Conservation (phyloP, 805 yeast genomes). For the Candida pseudoglaebosa region DNA sequence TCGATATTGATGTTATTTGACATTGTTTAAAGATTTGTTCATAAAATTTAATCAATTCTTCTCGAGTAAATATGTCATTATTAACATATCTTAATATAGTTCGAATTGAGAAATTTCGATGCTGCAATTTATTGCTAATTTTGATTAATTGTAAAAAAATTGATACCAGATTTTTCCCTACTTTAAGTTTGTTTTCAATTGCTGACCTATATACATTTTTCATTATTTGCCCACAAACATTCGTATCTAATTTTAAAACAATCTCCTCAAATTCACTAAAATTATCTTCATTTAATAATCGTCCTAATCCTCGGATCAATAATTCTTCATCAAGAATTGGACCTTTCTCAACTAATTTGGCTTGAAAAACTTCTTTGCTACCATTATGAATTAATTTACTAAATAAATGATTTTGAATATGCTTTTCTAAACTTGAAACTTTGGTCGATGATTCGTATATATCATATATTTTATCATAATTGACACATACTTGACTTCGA, state of each 20-base stretch:
- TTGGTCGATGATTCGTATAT: neutral
- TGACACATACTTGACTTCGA: neutral
- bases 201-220: neutral
- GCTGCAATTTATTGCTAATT: neutral
- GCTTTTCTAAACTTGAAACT: constrained; percentile 2
- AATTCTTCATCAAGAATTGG: neutral
- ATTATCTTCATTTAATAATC: neutral
- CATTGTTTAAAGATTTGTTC: neutral
- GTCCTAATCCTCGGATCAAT: constrained; percentile 1
- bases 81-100: constrained; percentile 2
- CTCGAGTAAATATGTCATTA: too few species aligned
- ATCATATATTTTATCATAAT: neutral
- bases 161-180: too few species aligned
- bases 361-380: constrained; percentile 5
- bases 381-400: constrained; percentile 7
- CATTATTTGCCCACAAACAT: too few species aligned
- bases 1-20: constrained; percentile 1
- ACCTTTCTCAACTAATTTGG: constrained; percentile 4
- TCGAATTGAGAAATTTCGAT: neutral
- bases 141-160: neutral
- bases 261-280: neutral
- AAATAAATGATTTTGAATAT: neutral
- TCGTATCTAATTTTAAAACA: neutral
- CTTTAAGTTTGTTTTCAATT: neutral
- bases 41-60: constrained; percentile 1